phyloP scores from a whole-genome alignment of 495 filamentous ascomycete species.

The Aspergillus diversus region DNA sequence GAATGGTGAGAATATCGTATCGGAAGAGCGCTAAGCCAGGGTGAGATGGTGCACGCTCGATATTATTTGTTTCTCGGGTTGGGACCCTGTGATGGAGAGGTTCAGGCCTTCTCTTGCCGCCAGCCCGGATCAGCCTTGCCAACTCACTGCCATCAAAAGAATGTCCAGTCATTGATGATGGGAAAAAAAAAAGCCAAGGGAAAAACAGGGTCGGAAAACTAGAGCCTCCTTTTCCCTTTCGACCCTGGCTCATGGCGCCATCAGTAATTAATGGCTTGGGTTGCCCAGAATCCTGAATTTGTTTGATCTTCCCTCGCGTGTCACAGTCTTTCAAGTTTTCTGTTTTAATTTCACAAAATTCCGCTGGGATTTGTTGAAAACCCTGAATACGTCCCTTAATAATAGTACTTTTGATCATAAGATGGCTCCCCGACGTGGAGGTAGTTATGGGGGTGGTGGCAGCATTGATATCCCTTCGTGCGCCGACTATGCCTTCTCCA shows the following conservation, averaged over 20 bases:
- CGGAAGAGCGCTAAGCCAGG: not conserved
- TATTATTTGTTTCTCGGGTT: not conserved
- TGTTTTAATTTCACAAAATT: not conserved
- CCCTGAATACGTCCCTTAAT: not conserved
- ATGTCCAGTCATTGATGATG: not conserved
- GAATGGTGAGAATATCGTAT: not conserved
- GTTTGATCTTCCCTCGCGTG: no score
- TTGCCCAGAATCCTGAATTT: no score
- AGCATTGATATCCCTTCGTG: not conserved
- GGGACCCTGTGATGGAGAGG: not conserved
- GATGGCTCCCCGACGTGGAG: slow-evolving; percentile 2
- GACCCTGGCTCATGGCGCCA: no score
- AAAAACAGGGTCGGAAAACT: not conserved
- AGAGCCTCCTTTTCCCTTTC: no score
- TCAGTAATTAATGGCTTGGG: no score
- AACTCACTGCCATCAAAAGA: not conserved
- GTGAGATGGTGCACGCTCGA: not conserved
- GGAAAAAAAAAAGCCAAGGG: not conserved
- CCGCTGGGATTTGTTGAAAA: not conserved
- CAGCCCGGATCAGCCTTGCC: not conserved
- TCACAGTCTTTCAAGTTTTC: not conserved
- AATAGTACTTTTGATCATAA: not conserved
- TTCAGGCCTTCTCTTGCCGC: not conserved
- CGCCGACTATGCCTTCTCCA: not conserved
- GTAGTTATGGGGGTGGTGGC: not conserved